phyloP scores from a whole-genome alignment of 1,284 basidiomycete genomes.

The Ganoderma resinaceum region DNA sequence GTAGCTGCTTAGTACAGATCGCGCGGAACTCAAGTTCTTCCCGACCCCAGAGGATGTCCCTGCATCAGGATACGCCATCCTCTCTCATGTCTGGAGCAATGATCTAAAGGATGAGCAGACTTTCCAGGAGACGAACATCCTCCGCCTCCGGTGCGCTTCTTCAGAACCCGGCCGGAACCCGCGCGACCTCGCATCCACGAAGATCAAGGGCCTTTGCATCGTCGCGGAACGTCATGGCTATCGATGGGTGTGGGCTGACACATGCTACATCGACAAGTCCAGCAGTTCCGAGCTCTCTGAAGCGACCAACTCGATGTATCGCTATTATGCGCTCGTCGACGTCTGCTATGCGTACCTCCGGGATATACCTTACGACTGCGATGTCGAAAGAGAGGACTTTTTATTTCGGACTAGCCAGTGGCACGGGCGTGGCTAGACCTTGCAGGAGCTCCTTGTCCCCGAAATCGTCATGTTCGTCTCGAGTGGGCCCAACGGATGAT shows the following conservation, averaged over 20 bases:
- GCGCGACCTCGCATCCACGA: background rate
- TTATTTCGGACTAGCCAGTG: background rate
- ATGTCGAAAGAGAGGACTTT: background rate
- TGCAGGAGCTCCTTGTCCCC: constrained; percentile 12
- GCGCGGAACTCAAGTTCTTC: constrained; percentile 3
- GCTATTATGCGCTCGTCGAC: constrained; percentile 14
- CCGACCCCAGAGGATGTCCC: background rate
- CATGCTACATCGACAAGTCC: constrained; percentile 25
- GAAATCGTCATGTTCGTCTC: constrained; percentile 1
- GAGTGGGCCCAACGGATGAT: background rate
- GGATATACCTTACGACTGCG: constrained; percentile 6
- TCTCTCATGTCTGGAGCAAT: constrained; percentile 7
- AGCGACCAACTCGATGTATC: constrained; percentile 24
- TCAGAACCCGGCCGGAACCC: background rate
- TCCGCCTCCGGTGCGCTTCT: background rate
- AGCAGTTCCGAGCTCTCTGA: constrained; percentile 24
- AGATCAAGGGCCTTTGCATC: background rate
- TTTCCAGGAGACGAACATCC: background rate
- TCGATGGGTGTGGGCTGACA: constrained; percentile 20
- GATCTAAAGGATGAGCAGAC: constrained; percentile 4
- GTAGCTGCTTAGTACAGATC: background rate
- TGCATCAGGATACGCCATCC: background rate
- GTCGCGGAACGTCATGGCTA: background rate
- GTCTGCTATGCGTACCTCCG: constrained; percentile 22
- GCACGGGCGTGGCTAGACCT: constrained; percentile 5